Evolutionary conservation across 352 stramenopile genomes (phyloP).

Genomic region (Phytophthora crassamura): DNA sequence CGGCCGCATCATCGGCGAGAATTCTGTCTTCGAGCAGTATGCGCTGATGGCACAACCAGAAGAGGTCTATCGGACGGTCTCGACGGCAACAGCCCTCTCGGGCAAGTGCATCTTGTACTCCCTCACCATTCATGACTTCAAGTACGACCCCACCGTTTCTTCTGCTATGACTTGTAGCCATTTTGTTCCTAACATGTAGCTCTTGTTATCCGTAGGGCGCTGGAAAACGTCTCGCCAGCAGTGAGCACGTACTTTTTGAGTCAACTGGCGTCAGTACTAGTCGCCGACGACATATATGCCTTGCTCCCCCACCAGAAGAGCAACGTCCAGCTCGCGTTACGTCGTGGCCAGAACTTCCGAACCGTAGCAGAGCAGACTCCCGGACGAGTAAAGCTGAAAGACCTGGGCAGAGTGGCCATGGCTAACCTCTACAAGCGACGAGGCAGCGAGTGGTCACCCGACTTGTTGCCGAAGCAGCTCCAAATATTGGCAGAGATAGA

Average conservation of each 20-base stretch:
- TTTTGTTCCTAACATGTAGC: background rate
- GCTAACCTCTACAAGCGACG: slow-evolving; percentile 67
- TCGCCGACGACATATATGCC: slow-evolving; percentile 75
- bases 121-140: slow-evolving; percentile 80
- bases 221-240: slow-evolving; percentile 74
- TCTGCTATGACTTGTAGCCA: too few relatives aligned
- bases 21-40: slow-evolving; percentile 86
- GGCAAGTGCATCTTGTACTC: slow-evolving; percentile 83
- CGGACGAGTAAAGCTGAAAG: slow-evolving; percentile 56
- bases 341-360: slow-evolving; percentile 63
- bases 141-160: slow-evolving; percentile 36
- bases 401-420: slow-evolving; percentile 67
- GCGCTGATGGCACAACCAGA: slow-evolving; percentile 70
- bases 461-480: slow-evolving; percentile 68
- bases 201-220: slow-evolving; percentile 32
- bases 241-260: slow-evolving; percentile 86
- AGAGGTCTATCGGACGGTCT: slow-evolving; percentile 82
- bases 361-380: slow-evolving; percentile 66
- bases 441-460: slow-evolving; percentile 77
- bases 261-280: slow-evolving; percentile 72
- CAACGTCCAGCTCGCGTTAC: slow-evolving; percentile 64
- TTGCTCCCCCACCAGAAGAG: slow-evolving; percentile 53
- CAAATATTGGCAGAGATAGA: slow-evolving; percentile 58
- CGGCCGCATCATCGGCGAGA: slow-evolving; percentile 69
- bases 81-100: slow-evolving; percentile 71